phyloP scores from a whole-genome alignment of 1,284 basidiomycete genomes.

The Caloboletus firmus region DNA sequence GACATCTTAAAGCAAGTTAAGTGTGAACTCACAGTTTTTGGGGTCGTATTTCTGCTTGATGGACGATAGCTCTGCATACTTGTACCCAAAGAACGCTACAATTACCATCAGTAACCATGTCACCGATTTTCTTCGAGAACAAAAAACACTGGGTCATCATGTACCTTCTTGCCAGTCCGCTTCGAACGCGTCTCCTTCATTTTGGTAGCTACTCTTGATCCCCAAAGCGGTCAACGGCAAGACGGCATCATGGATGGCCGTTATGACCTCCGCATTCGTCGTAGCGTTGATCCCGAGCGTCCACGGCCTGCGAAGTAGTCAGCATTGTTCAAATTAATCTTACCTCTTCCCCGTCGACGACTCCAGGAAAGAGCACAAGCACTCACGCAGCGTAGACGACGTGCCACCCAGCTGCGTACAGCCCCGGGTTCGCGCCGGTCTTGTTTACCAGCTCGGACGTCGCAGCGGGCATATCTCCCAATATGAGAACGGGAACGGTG shows the following conservation, averaged over 20 bases:
- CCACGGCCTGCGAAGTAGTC: constrained; percentile 9
- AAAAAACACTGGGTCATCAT: too few relatives aligned
- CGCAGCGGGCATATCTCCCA: constrained; percentile 11
- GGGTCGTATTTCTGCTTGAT: constrained; percentile 32
- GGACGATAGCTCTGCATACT: constrained; percentile 18
- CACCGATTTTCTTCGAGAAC: not conserved
- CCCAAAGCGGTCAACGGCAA: constrained; percentile 18
- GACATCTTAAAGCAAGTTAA: not conserved
- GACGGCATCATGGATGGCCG: constrained; percentile 10
- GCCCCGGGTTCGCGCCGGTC: constrained; percentile 19
- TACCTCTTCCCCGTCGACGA: not conserved
- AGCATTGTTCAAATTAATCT: not conserved
- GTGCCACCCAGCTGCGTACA: constrained; percentile 20
- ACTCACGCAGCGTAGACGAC: constrained; percentile 15
- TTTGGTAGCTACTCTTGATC: constrained; percentile 25
- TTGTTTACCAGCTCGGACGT: constrained; percentile 6
- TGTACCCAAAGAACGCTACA: constrained; percentile 27
- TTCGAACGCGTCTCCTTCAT: constrained; percentile 24
- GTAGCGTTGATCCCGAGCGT: constrained; percentile 5
- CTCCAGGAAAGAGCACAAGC: too few relatives aligned
- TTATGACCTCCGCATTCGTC: constrained; percentile 2
- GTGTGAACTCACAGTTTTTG: constrained; percentile 19
- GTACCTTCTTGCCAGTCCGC: constrained; percentile 24
- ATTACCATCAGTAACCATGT: not conserved
- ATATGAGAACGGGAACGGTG: not conserved